phyloP scores from a whole-genome alignment of 257 asterid species.

The Capsicum baccatum region DNA sequence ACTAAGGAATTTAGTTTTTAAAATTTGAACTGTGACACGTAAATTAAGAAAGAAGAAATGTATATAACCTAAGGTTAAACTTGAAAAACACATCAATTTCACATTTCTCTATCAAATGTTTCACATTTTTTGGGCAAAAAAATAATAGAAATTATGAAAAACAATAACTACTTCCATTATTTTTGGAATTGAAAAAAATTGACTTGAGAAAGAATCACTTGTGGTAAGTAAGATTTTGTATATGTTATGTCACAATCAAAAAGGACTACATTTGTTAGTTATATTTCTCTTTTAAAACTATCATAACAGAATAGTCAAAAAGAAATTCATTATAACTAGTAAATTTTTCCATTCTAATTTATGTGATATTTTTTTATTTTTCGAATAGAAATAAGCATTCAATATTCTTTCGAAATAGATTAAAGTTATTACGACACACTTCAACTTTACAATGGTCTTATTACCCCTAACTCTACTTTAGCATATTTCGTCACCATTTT shows the following conservation, averaged over 20 bases:
- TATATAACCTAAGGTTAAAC: background rate
- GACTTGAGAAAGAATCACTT: slow-evolving; percentile 13
- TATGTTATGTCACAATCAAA: background rate
- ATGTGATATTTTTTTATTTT: background rate
- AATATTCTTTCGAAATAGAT: too few species aligned
- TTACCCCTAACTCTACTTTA: too few species aligned
- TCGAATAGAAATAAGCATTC: too few species aligned
- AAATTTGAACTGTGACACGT: too few species aligned
- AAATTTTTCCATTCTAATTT: background rate
- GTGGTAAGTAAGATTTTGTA: background rate
- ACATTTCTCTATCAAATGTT: background rate
- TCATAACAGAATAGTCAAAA: background rate
- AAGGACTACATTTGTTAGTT: background rate
- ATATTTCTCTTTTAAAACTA: background rate
- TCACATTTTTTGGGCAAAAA: background rate
- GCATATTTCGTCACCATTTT: too few species aligned
- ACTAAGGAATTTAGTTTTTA: too few species aligned
- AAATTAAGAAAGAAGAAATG: too few species aligned
- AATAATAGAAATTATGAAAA: background rate
- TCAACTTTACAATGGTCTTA: too few species aligned
- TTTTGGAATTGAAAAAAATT: slow-evolving; percentile 17
- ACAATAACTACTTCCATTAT: background rate
- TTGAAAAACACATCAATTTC: background rate
- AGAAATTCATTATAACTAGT: background rate
- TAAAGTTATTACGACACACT: too few species aligned